A percentile compares a stretch with the other conserved stretches of the same genome.
Conservation (phyloP, 2,329 filamentous ascomycete species). For the Sordariomycetes sp. region DNA sequence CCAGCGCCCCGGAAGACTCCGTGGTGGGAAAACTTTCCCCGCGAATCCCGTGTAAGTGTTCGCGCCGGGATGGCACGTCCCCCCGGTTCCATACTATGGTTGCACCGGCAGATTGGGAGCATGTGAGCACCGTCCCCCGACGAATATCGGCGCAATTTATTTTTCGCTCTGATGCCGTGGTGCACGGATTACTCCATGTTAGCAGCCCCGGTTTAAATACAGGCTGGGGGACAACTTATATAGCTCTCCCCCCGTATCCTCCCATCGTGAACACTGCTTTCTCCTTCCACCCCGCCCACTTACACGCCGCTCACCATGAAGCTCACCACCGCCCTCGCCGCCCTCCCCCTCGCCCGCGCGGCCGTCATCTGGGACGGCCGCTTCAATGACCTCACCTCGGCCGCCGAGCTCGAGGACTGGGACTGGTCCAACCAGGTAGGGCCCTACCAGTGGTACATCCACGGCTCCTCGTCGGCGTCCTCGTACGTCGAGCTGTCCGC, state of each 20-base stretch:
- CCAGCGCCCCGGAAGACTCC: background rate
- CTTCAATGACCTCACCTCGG: conserved; percentile 47
- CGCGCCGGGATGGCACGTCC: background rate
- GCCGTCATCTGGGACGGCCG: conserved; percentile 52
- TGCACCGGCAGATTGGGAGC: background rate
- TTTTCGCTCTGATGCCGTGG: background rate
- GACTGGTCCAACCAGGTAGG: conserved; percentile 59
- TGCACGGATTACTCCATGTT: background rate
- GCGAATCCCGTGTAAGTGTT: background rate
- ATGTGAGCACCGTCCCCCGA: background rate
- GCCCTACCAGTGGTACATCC: conserved; percentile 68
- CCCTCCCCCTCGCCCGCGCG: conserved; percentile 6
- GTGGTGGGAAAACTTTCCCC: background rate
- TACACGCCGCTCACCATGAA: background rate
- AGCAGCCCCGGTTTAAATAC: background rate
- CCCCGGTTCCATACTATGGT: background rate
- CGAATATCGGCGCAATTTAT: background rate
- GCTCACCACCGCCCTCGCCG: conserved; percentile 1
- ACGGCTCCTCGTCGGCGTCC: conserved; percentile 44
- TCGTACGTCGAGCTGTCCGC: conserved; percentile 53
- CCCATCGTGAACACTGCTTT: background rate
- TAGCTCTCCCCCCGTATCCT: background rate
- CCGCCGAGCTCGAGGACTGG: conserved; percentile 48
- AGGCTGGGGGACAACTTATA: background rate
- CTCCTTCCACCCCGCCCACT: background rate